These are phyloP conservation scores for Serendipita vermifera DNA, from an alignment of 768 basidiomycete genomes.

Conservation along the genomic window DNA sequence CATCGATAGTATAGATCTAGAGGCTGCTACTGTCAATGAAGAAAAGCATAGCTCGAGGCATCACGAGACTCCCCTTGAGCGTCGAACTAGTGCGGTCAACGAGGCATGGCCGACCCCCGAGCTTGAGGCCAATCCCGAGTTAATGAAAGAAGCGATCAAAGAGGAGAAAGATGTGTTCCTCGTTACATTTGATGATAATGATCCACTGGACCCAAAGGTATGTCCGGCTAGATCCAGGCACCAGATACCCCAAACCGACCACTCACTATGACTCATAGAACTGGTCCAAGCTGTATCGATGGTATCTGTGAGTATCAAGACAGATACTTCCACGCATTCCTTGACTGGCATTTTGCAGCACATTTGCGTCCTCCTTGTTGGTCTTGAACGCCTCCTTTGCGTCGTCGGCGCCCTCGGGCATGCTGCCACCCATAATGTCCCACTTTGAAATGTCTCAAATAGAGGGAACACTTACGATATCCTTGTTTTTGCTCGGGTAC, in stretches of 20 bases:
- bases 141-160: not conserved
- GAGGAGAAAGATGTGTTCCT: conserved; percentile 9
- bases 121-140: not conserved
- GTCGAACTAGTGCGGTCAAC: not conserved
- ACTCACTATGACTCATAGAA: conserved; percentile 10
- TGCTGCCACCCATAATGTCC: conserved; percentile 9
- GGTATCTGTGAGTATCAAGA: conserved; percentile 10
- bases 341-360: not conserved
- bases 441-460: conserved; percentile 10
- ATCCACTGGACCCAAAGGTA: conserved; percentile 13
- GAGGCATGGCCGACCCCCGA: conserved; percentile 5
- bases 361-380: not conserved
- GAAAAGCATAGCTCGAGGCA: not conserved
- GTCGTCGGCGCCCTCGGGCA: conserved; percentile 14
- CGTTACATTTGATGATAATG: conserved; percentile 10
- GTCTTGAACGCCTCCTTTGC: conserved; percentile 14
- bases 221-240: not conserved
- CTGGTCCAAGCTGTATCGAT: conserved; percentile 1
- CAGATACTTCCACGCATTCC: not conserved
- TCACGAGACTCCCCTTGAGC: not conserved
- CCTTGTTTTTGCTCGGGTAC: conserved; percentile 16
- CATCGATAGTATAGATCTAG: not conserved
- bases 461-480: conserved; percentile 11
- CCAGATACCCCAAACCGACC: not conserved
- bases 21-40: not conserved